Evolutionary conservation across 2,329 filamentous ascomycete species (phyloP).

Genomic region (Botryotinia convoluta): DNA sequence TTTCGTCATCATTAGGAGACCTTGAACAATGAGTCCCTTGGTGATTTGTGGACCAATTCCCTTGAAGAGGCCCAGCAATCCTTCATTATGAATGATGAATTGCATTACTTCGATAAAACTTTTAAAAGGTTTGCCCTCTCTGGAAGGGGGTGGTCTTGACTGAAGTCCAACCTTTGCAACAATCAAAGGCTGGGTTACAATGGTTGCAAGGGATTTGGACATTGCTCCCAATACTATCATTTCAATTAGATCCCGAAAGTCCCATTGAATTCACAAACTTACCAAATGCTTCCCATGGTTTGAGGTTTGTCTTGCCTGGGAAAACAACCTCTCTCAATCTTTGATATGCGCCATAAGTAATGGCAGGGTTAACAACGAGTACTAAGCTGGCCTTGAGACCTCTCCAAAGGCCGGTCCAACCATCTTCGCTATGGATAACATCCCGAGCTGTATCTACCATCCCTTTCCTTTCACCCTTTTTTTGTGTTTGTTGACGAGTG

Average conservation of each 20-base stretch:
- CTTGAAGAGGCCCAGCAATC: slow-evolving; percentile 83
- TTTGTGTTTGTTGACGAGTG: slow-evolving; percentile 91
- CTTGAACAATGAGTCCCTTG: slow-evolving; percentile 91
- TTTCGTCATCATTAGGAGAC: slow-evolving; percentile 98
- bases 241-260: slow-evolving; percentile 8
- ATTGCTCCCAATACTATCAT: slow-evolving; percentile 77
- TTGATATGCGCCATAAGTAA: slow-evolving; percentile 97
- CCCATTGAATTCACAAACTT: slow-evolving; percentile 44
- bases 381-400: slow-evolving; percentile 95
- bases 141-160: slow-evolving; percentile 80
- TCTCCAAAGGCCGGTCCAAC: slow-evolving; percentile 85
- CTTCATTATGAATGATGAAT: slow-evolving; percentile 89
- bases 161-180: slow-evolving; percentile 97
- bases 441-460: slow-evolving; percentile 84
- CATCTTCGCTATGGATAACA: slow-evolving; percentile 87
- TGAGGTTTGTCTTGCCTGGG: slow-evolving; percentile 71
- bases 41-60: slow-evolving; percentile 91
- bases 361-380: slow-evolving; percentile 91
- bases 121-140: slow-evolving; percentile 88
- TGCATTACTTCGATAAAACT: slow-evolving; percentile 92
- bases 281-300: slow-evolving; percentile 89
- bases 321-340: slow-evolving; percentile 76
- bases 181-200: slow-evolving; percentile 91
- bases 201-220: slow-evolving; percentile 88
- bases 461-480: slow-evolving; percentile 78